These are phyloP conservation scores for Arabidopsis hybrid DNA, from an alignment of 441 rosid species.

Conservation along the genomic window DNA sequence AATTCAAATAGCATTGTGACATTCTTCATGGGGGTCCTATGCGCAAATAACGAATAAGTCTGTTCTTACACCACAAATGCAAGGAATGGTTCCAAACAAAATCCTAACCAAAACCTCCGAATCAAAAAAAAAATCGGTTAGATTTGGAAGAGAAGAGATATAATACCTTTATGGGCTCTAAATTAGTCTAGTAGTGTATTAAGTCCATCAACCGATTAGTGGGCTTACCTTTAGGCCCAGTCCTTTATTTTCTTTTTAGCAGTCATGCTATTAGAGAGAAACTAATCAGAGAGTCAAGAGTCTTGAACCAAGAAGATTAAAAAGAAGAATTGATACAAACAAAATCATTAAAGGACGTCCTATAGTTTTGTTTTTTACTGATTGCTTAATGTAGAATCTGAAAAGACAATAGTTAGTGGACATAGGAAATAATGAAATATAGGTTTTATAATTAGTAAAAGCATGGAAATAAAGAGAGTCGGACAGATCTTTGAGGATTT, in stretches of 20 bases:
- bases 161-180: constrained; percentile 3
- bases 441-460: constrained; percentile 41
- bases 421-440: constrained; percentile 21
- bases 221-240: not conserved
- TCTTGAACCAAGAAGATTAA: constrained; percentile 17
- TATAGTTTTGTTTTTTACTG: not conserved
- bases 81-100: not conserved
- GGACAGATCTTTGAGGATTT: constrained; percentile 24
- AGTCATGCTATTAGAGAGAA: not conserved
- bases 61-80: constrained; percentile 1
- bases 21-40: not conserved
- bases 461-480: constrained; percentile 39
- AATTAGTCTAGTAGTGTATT: not conserved
- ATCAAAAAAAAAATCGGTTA: not conserved
- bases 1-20: not conserved
- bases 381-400: constrained; percentile 39
- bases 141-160: not conserved
- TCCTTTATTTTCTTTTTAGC: not conserved
- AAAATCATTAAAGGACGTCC: constrained; percentile 15
- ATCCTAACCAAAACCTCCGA: not conserved
- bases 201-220: not conserved
- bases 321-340: constrained; percentile 4
- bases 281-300: not conserved
- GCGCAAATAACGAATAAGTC: not conserved
- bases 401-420: constrained; percentile 31